Base-by-base conservation (phyloP, 805 yeast species). In the Saturnispora hagleri region DNA sequence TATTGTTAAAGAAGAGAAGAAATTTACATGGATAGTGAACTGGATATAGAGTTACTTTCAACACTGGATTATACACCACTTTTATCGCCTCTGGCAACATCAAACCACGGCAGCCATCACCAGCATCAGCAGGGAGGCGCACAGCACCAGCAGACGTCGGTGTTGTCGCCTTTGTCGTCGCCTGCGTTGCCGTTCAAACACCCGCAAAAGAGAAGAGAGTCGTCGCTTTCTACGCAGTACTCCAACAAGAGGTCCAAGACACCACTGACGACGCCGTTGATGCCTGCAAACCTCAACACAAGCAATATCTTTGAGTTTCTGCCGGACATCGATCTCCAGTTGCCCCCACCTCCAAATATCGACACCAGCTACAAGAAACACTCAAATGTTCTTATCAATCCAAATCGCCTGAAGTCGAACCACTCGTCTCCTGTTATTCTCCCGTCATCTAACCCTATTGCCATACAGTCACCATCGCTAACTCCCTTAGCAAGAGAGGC, bases 21-120 rank as follows among this genome's bases (percentile, higher is more conserved):
- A 26, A 26, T 26, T 26, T 31, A 9, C 6, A 49, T 49, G 51
- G 51, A 49, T 18, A n/a, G 38, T 8, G 51, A 49, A 35, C 35
- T 49, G 28, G 51, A 49, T 40, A 42, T 49, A 27, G 51, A 49
- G 17, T n/a, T 79, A 2, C 67, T 80, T 43, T 81, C 84, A 1
- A 83, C 79, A 54, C 79, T 78, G 47, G 78, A 78, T 5, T 86
- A 83, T 66, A 86, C 93, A 1, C 93, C 95, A 0, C 71, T 86
- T 54, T 78, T 83, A 1, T 83, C 90, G 2, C 95, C 95, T 0
- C 82, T 86, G 26, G 26, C 20, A 10, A 46, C 33, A 33, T 43
- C 35, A n/a, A 42, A 38, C 20, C 20, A 18, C 12, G 15, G 22
- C 12, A 18, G 34, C 12, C 10, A 40, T 33, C 13, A 28, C n/a